Base-by-base conservation (phyloP, 139 green algal genomes). In the Mesostigma viride region DNA sequence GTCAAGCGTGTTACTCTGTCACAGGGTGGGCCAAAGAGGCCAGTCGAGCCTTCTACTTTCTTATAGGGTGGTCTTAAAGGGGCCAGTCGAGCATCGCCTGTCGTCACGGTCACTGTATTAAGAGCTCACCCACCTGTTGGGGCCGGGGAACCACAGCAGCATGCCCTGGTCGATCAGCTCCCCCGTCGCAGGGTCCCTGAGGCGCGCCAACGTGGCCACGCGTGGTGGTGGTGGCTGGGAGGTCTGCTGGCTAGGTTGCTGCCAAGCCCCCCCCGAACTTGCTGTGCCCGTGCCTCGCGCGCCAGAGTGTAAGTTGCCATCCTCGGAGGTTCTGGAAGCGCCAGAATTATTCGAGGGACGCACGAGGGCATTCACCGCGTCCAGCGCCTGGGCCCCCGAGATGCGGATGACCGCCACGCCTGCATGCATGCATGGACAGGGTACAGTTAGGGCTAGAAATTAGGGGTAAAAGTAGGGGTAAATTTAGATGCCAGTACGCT, bases 351-450 rank as follows among this genome's bases (percentile, higher is more conserved):
- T 35, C 34, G n/a, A 58, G 35, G 0, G 33, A 30, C 40, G 14
- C 5, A 1, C 22, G 6, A 70, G 4, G 24, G 58, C 28, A 3
- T 20, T 2, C 30, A 17, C 28, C 2, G 51, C 17, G 24, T 24
- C 53, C 67, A 67, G 66, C 34, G 71, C 36, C 1, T 4, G 47
- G 1, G 79, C 71, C 0, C 82, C 82, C 2, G 72, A 78, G 20
- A 87, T 30, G 46, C 82, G 76, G 3, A 85, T 22, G 1, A 85
- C 63, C 0, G 79, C 77, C 3, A 87, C 62, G 20, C 77, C 82
- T 24, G 53, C 35, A n/a, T n/a, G n/a, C n/a, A n/a, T n/a, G n/a
- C n/a, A n/a, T n/a, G n/a, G n/a, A n/a, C n/a, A n/a, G n/a, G n/a
- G n/a, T n/a, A n/a, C n/a, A n/a, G n/a, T n/a, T n/a, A n/a, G n/a